These are phyloP conservation scores for Sclerotinia subarctica DNA, from an alignment of 2,329 filamentous ascomycete species.

Conservation along the genomic window DNA sequence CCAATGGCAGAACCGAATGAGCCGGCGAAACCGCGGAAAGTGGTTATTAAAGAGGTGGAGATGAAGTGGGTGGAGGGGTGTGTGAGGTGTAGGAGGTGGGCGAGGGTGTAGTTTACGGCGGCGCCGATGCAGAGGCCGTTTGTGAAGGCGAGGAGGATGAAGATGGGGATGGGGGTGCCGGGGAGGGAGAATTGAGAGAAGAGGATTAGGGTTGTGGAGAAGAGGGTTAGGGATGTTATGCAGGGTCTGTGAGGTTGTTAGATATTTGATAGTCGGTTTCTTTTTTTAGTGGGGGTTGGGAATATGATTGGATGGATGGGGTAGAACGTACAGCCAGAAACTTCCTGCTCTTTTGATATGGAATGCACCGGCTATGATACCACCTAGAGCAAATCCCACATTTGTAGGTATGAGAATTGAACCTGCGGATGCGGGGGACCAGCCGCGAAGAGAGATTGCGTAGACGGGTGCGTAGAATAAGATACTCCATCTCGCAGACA, in stretches of 20 bases:
- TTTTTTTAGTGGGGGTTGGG: not conserved
- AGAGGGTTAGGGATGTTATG: slow-evolving; percentile 58
- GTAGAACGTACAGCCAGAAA: slow-evolving; percentile 57
- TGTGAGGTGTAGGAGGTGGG: slow-evolving; percentile 73
- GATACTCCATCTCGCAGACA: slow-evolving; percentile 77
- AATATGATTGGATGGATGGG: too few relatives aligned
- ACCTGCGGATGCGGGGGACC: slow-evolving; percentile 67
- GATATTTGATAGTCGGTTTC: not conserved
- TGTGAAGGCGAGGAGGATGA: slow-evolving; percentile 59
- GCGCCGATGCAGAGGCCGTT: slow-evolving; percentile 73
- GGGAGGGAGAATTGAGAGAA: slow-evolving; percentile 56
- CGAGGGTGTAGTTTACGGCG: slow-evolving; percentile 75
- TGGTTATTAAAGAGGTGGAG: slow-evolving; percentile 70
- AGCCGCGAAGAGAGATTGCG: slow-evolving; percentile 70
- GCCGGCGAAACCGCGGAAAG: slow-evolving; percentile 78
- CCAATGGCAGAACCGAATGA: slow-evolving; percentile 78
- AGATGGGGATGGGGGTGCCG: slow-evolving; percentile 49
- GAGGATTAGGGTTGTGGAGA: slow-evolving; percentile 56
- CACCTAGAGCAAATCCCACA: slow-evolving; percentile 71
- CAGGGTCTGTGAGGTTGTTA: slow-evolving; percentile 44
- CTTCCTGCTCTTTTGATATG: slow-evolving; percentile 71
- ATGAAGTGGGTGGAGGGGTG: slow-evolving; percentile 66
- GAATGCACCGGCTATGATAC: slow-evolving; percentile 68
- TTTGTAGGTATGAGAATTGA: slow-evolving; percentile 80
- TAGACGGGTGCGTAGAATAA: slow-evolving; percentile 81